Evolutionary conservation across 2,329 filamentous ascomycete species (phyloP).

Genomic region (Boeremia lycopersici): DNA sequence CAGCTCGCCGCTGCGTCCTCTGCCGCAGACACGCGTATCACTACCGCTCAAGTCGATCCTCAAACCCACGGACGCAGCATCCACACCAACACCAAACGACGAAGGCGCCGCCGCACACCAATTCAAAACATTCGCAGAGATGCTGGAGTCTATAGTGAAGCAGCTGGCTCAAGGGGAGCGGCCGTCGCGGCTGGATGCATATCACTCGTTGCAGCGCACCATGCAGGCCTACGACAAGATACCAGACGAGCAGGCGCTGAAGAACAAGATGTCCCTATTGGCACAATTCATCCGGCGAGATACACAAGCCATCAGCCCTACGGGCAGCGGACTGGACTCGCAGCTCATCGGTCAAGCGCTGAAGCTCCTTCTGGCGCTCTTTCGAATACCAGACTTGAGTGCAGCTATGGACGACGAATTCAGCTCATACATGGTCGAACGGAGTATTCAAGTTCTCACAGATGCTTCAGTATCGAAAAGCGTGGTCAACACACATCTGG

Average conservation of each 20-base stretch:
- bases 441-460: constrained; percentile 75
- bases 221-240: constrained; percentile 83
- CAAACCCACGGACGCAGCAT: constrained; percentile 65
- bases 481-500: constrained; percentile 77
- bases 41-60: constrained; percentile 77
- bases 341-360: constrained; percentile 79
- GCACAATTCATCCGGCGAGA: constrained; percentile 86
- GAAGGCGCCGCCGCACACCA: constrained; percentile 52
- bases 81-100: constrained; percentile 45
- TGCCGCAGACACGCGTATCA: constrained; percentile 58
- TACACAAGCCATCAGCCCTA: constrained; percentile 65
- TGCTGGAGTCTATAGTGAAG: constrained; percentile 84
- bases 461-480: constrained; percentile 74
- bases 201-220: constrained; percentile 76
- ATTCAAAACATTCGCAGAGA: constrained; percentile 69
- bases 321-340: constrained; percentile 64
- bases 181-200: constrained; percentile 80
- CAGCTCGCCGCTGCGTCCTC: constrained; percentile 53
- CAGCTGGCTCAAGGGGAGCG: constrained; percentile 78
- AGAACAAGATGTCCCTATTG: constrained; percentile 77
- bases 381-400: constrained; percentile 74
- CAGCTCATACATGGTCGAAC: constrained; percentile 77
- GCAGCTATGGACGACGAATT: constrained; percentile 78
- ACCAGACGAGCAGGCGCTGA: constrained; percentile 55
- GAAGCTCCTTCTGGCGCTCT: constrained; percentile 76